Percentiles rank a stretch among this genome's conserved stretches.
Conservation (phyloP, 495 filamentous ascomycete genomes). For the Neurospora sublineolata region DNA sequence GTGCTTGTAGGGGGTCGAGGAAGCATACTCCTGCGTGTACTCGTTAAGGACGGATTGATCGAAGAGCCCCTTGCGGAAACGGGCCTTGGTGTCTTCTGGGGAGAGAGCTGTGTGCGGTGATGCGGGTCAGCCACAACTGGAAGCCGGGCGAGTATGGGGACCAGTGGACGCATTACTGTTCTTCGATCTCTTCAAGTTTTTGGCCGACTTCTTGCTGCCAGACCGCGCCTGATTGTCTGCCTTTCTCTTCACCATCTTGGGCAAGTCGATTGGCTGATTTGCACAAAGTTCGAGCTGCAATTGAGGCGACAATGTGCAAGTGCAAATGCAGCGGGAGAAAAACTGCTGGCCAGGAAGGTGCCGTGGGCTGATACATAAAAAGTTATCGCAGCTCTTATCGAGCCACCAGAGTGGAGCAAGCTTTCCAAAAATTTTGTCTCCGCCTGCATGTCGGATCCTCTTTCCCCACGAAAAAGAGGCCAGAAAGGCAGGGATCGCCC, state of each 20-base stretch:
- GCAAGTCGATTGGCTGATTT: slow-evolving; percentile 14
- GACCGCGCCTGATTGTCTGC: slow-evolving; percentile 20
- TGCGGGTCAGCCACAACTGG: slow-evolving; percentile 11
- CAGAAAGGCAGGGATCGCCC: background rate
- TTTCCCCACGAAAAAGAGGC: background rate
- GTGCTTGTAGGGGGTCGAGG: slow-evolving; percentile 79
- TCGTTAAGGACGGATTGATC: slow-evolving; percentile 50
- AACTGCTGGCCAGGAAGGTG: background rate
- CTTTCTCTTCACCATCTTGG: slow-evolving; percentile 37
- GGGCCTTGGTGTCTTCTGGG: slow-evolving; percentile 33
- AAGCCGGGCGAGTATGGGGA: slow-evolving; percentile 1
- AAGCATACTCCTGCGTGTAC: slow-evolving; percentile 59
- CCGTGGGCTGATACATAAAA: background rate
- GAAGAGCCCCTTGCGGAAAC: slow-evolving; percentile 71
- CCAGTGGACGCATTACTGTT: slow-evolving; percentile 21
- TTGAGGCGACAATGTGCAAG: background rate
- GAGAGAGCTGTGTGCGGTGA: slow-evolving; percentile 24
- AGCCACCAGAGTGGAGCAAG: background rate
- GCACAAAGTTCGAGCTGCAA: background rate
- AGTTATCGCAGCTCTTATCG: background rate
- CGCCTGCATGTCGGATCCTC: background rate
- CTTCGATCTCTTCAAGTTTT: slow-evolving; percentile 30
- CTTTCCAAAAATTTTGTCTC: background rate
- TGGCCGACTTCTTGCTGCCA: slow-evolving; percentile 24
- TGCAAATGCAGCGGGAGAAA: slow-evolving; percentile 1